Evolutionary conservation across 768 basidiomycete genomes (phyloP), one percentile per base, ranked within the genome.

Genomic region (Lentinula aciculospora): DNA sequence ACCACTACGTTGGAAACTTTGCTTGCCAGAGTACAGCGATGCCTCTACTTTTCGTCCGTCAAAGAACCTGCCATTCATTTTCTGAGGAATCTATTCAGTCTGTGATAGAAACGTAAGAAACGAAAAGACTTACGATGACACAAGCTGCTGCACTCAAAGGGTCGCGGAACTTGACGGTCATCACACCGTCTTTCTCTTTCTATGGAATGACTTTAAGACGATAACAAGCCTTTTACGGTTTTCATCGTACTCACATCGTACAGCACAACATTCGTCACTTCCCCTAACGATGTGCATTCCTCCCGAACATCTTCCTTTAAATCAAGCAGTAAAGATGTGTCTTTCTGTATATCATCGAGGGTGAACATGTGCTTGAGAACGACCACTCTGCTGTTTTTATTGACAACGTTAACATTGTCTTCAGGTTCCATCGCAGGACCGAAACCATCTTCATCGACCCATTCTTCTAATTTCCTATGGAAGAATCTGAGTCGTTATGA

Each of bases 351-450:
- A 62, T 94, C 91, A 64, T 88, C 70, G 19, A 92, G 75, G 4
- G 88, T 88, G 67, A 99, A 99, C 94, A 98, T 98, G 65, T 93
- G 86, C 68, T 92, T 95, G 61, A 99, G 75, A 0, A 99, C 93
- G 8, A 97, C 95, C 3, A 98, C 88, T 31, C 94, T 82, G 68
- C 78, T 79, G 65, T 80, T 81, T 67, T 82, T 79, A 68, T 81
- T 81, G 29, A 69, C 67, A 5, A 72, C 66, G 23, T 74, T 70
- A 28, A 64, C 67, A 21, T 73, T 69, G 61, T 88, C 86, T 49
- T 37, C 80, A 21, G 79, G 79, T 17, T 83, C 79, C 51, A 80
- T 75, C 15, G 79, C 69, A 0, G 91, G 91, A 4, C 93, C 94
- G 62, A 93, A 93, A 2, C 92, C 92, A 61, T 95, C 94, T 67